A percentile compares a stretch with the other conserved stretches of the same genome.
These are phyloP conservation scores for Silene vulgaris DNA, from an alignment of 179 eudicot species.

Conservation along the genomic window DNA sequence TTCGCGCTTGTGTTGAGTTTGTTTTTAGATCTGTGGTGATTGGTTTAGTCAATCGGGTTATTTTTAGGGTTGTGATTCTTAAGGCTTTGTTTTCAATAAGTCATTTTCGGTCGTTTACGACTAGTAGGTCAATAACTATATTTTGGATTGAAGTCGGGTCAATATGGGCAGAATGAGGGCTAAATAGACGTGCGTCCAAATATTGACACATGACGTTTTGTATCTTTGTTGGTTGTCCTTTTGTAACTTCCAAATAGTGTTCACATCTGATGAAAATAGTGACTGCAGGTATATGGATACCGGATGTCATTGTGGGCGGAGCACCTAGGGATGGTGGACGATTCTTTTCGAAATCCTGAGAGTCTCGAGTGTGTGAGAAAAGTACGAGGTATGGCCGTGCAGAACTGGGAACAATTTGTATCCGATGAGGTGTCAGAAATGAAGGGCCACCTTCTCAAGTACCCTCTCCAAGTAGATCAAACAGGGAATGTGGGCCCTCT, in stretches of 20 bases:
- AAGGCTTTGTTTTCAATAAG: too few species aligned
- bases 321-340: conserved; percentile 32
- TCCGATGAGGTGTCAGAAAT: conserved; percentile 32
- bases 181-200: too few species aligned
- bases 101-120: too few species aligned
- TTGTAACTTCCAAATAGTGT: neutral
- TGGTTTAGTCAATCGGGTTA: too few species aligned
- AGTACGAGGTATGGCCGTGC: conserved; percentile 23
- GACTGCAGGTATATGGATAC: conserved; percentile 37
- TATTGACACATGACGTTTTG: too few species aligned
- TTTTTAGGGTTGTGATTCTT: too few species aligned
- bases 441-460: conserved; percentile 34
- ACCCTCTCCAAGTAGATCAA: conserved; percentile 31
- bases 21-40: too few species aligned
- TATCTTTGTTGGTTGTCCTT: too few species aligned
- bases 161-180: too few species aligned
- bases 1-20: too few species aligned
- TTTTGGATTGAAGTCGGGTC: too few species aligned
- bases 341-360: conserved; percentile 26
- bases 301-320: conserved; percentile 43
- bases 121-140: too few species aligned
- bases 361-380: conserved; percentile 35
- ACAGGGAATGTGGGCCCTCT: conserved; percentile 31
- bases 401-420: conserved; percentile 36
- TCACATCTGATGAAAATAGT: neutral